Evolutionary conservation across 2,329 filamentous ascomycete genomes (phyloP).

Genomic region (Zasmidium citrigriseum): DNA sequence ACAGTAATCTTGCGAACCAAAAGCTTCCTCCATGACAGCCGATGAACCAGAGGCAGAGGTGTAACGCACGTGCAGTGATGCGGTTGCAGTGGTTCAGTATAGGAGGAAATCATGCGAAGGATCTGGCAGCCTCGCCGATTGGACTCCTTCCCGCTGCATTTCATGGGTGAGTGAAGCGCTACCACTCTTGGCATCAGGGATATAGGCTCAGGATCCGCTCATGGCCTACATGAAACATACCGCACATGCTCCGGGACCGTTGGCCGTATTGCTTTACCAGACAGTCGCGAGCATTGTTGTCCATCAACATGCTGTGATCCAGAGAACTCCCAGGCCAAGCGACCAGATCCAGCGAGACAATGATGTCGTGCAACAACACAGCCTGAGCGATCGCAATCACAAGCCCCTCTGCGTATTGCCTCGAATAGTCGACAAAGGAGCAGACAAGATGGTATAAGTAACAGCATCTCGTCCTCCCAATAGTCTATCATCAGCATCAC

Average conservation of each 20-base stretch:
- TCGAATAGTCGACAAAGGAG: not conserved
- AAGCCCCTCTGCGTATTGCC: not conserved
- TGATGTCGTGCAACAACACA: not conserved
- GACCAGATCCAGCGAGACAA: not conserved
- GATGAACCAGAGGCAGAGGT: not conserved
- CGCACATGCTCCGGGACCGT: not conserved
- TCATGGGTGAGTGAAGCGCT: not conserved
- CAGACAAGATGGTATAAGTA: conserved; percentile 3
- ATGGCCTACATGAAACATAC: not conserved
- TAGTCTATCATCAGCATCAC: not conserved
- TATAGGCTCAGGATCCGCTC: not conserved
- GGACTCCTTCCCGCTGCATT: not conserved
- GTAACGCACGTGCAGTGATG: not conserved
- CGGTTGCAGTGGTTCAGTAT: not conserved
- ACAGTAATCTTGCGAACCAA: not conserved
- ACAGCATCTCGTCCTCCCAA: not conserved
- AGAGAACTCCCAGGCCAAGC: not conserved
- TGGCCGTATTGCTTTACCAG: not conserved
- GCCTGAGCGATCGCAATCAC: not conserved
- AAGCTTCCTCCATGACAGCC: not conserved
- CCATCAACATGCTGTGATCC: not conserved
- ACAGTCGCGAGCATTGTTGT: not conserved
- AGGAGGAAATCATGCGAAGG: not conserved
- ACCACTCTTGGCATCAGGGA: not conserved
- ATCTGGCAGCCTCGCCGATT: not conserved